Base-by-base conservation (phyloP, 2,329 filamentous ascomycete species). In the Amphichorda felina region DNA sequence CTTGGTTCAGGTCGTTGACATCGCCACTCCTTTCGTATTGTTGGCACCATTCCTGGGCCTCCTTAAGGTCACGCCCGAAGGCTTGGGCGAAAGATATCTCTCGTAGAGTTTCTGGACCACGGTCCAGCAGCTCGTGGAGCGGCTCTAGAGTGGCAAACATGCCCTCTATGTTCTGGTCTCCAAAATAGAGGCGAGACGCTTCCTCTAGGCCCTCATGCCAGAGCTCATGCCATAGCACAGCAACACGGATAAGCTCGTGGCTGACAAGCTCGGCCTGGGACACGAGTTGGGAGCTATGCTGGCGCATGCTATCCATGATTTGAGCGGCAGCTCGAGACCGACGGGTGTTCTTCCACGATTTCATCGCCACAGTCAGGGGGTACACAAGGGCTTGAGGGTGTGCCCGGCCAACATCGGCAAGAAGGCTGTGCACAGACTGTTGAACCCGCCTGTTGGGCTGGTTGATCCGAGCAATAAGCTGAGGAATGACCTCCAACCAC, bases 151-250 rank as follows among this genome's bases (percentile, higher is more conserved):
- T 88, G 9, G 78, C 73, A 55, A 98, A 91, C 91, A 98, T 98
- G 50, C 89, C 93, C 41, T 95, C 84, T 30, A 96, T 91, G 56
- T 98, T 94, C 50, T 93, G 82, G 49, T 96, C 89, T 40, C 89
- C 91, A 59, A 98, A 99, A 66, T 96, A 98, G 14, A 98, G 67
- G 36, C 91, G 76, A 22, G 87, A 95, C 1, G 91, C 93, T 62
- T 99, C 93, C 58, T 98, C 91, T 13, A 99, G 69, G 19, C 84
- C 93, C 58, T 99, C 93, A 46, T 98, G 91, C 91, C 91, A 99
- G 45, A 94, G 82, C 51, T 99, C 91, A 52, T 99, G 91, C 93
- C 93, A 98, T 17, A 98, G 60, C 2, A 98, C 89, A 13, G 91
- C 91, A 40, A 98, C 93, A 35, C 91, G 79, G 51, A 99, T 96